Conservation (phyloP, 495 filamentous ascomycete species). For the Pseudoneurospora amorphoporcata region DNA sequence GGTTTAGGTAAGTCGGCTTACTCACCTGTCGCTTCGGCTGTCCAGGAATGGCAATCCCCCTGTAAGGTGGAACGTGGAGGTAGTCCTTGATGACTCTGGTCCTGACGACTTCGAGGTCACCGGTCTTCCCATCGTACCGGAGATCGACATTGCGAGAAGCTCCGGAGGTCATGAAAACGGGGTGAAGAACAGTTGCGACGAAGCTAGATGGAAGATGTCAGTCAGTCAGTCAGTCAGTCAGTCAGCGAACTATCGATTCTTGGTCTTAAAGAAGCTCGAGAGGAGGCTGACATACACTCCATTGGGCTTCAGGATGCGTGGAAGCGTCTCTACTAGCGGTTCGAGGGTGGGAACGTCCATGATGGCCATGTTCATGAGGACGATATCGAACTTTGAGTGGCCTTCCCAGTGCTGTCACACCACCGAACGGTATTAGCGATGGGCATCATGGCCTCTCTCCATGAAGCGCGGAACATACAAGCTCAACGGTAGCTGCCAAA, state of each 20-base stretch:
- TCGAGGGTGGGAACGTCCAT: slow-evolving; percentile 33
- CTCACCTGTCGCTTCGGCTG: slow-evolving; percentile 25
- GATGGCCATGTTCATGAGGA: slow-evolving; percentile 35
- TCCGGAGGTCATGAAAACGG: slow-evolving; percentile 34
- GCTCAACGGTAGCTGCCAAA: slow-evolving; percentile 3
- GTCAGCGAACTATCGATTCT: not conserved
- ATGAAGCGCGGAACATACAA: not conserved
- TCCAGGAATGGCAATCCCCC: slow-evolving; percentile 20
- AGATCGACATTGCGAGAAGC: slow-evolving; percentile 20
- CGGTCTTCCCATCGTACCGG: slow-evolving; percentile 9
- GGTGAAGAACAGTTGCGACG: slow-evolving; percentile 33
- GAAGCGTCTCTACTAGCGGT: slow-evolving; percentile 23
- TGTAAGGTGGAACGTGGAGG: slow-evolving; percentile 23
- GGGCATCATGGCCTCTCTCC: too few species aligned
- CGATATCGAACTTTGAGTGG: slow-evolving; percentile 15
- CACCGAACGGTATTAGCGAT: not conserved
- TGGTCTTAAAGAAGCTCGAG: not conserved
- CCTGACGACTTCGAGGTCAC: slow-evolving; percentile 16
- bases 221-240: not conserved
- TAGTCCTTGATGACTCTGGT: slow-evolving; percentile 24
- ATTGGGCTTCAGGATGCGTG: slow-evolving; percentile 22
- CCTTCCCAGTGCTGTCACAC: slow-evolving; percentile 2
- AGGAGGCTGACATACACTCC: slow-evolving; percentile 24
- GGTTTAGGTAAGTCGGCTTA: not conserved
- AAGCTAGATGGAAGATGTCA: slow-evolving; percentile 17